Evolutionary conservation across 805 yeast species (phyloP).

Genomic region (Pichia sporocuriosa): DNA sequence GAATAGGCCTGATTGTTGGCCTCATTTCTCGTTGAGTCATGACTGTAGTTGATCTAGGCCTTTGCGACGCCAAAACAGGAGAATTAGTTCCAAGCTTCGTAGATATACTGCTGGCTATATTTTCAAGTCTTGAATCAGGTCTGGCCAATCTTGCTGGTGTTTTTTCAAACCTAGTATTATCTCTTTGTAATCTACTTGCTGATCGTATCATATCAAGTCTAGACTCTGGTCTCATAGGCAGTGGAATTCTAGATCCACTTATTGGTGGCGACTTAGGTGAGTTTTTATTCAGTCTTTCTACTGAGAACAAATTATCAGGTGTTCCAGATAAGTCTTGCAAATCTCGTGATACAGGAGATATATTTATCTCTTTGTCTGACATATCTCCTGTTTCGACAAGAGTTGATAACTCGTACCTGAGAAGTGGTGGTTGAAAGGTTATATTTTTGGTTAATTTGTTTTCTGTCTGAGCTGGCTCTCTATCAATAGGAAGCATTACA

Average conservation of each 20-base stretch:
- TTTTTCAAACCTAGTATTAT: not conserved
- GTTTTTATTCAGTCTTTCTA: not conserved
- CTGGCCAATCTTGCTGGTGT: not conserved
- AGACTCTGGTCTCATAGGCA: constrained; percentile 24
- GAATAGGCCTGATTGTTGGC: not conserved
- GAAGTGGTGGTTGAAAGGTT: constrained; percentile 7
- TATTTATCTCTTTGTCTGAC: too few relatives aligned
- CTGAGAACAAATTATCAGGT: not conserved
- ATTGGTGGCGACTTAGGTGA: constrained; percentile 4
- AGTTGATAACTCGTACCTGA: constrained; percentile 6
- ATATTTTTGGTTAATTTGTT: not conserved
- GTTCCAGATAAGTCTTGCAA: not conserved
- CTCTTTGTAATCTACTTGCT: constrained; percentile 5
- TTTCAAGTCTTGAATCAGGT: constrained; percentile 12
- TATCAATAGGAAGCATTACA: constrained; percentile 4
- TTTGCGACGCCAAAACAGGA: not conserved
- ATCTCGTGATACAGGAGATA: too few relatives aligned
- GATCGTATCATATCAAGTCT: constrained; percentile 18
- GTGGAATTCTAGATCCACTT: constrained; percentile 20
- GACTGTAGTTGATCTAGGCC: constrained; percentile 2
- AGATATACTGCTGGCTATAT: constrained; percentile 10
- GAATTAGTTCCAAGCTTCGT: constrained; percentile 12
- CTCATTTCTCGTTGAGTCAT: constrained; percentile 6
- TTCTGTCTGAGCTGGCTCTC: not conserved
- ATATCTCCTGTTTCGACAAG: not conserved